These are phyloP conservation scores for Pilasporangium apinafurcum DNA, from an alignment of 352 stramenopile species.

Conservation along the genomic window DNA sequence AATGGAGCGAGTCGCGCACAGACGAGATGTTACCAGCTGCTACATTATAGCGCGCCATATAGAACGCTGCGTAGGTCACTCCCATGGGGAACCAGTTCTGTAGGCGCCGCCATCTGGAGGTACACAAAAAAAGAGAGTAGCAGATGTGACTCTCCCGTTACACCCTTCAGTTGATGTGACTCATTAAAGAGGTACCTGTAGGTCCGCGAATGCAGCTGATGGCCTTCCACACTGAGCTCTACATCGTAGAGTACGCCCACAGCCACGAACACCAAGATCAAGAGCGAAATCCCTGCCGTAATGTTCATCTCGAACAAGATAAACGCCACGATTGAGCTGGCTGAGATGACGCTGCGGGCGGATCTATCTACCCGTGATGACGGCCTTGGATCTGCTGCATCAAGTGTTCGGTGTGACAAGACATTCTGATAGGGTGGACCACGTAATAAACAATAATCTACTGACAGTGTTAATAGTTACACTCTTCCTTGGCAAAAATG, in stretches of 20 bases:
- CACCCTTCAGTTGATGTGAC: too few species aligned
- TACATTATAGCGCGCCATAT: slow-evolving; percentile 77
- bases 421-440: too few species aligned
- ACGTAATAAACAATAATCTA: too few species aligned
- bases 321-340: too few species aligned
- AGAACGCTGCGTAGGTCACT: slow-evolving; percentile 67
- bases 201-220: slow-evolving; percentile 39
- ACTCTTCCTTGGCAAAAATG: too few species aligned
- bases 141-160: too few species aligned
- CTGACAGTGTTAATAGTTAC: too few species aligned
- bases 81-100: slow-evolving; percentile 78
- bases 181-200: slow-evolving; percentile 45
- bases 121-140: neutral
- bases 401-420: too few species aligned
- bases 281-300: slow-evolving; percentile 37
- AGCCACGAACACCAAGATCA: slow-evolving; percentile 51
- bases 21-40: slow-evolving; percentile 58
- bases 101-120: slow-evolving; percentile 44
- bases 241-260: slow-evolving; percentile 55
- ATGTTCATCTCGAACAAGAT: slow-evolving; percentile 43
- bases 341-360: too few species aligned
- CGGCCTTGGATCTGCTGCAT: too few species aligned
- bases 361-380: too few species aligned
- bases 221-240: slow-evolving; percentile 45
- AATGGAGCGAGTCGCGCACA: slow-evolving; percentile 41